These are phyloP conservation scores for Colletotrichum sp. DNA, from an alignment of 2,329 filamentous ascomycete species.

Conservation along the genomic window DNA sequence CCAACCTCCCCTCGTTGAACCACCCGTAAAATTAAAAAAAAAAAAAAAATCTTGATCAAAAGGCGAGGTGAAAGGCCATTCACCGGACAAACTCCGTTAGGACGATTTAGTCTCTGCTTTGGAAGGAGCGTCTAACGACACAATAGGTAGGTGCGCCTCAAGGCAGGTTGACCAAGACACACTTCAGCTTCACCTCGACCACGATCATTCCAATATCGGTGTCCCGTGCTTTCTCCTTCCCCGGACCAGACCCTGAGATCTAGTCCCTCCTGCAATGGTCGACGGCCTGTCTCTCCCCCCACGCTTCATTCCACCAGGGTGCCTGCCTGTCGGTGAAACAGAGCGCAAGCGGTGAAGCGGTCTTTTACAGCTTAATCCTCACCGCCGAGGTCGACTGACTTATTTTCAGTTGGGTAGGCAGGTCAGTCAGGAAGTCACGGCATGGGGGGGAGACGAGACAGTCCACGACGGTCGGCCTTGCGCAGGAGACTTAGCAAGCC, in stretches of 20 bases:
- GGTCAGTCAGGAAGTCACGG: neutral
- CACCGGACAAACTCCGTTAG: neutral
- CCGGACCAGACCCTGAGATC: neutral
- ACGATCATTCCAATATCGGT: neutral
- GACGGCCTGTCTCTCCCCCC: neutral
- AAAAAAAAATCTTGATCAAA: neutral
- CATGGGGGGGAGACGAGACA: neutral
- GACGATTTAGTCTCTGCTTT: neutral
- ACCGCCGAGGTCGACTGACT: neutral
- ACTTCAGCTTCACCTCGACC: neutral
- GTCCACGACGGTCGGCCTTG: neutral
- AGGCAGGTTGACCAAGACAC: neutral
- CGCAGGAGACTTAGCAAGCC: neutral
- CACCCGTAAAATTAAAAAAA: no score
- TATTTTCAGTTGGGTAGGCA: neutral
- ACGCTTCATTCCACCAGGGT: constrained; percentile 8
- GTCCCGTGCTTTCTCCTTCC: neutral
- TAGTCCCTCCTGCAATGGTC: neutral
- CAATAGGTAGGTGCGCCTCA: neutral
- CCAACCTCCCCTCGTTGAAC: no score
- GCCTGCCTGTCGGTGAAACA: constrained; percentile 14
- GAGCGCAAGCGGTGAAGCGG: constrained; percentile 16
- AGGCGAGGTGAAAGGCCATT: neutral
- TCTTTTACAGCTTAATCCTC: neutral
- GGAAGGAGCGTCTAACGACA: neutral